phyloP scores from a whole-genome alignment of 2,329 filamentous ascomycete genomes.

The Phoma sp. region DNA sequence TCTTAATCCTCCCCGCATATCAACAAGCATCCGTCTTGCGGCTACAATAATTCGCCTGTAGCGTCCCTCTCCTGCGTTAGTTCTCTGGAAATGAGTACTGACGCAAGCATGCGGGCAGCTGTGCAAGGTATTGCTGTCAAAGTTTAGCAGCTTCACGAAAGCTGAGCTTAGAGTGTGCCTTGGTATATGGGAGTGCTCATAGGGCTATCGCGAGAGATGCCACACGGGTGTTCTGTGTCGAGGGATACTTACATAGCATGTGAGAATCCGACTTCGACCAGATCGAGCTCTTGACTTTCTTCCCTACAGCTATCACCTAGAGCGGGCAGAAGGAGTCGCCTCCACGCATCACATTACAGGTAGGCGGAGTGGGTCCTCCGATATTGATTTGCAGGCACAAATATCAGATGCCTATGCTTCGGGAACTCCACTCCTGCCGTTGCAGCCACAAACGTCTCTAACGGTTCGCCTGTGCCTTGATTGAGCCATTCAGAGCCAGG shows the following conservation, averaged over 20 bases:
- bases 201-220: no score
- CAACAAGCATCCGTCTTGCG: neutral
- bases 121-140: neutral
- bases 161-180: neutral
- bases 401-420: constrained; percentile 16
- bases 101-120: constrained; percentile 26
- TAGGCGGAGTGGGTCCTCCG: constrained; percentile 27
- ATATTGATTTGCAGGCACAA: constrained; percentile 34
- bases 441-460: constrained; percentile 34
- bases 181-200: no score
- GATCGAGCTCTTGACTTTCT: no score
- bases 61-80: neutral
- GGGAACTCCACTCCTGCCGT: constrained; percentile 31
- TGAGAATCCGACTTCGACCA: no score
- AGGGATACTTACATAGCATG: no score
- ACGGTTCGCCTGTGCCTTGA: constrained; percentile 19
- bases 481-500: constrained; percentile 28
- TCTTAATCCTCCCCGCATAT: constrained; percentile 1
- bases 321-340: neutral
- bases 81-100: constrained; percentile 36
- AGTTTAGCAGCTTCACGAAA: constrained; percentile 19
- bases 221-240: no score
- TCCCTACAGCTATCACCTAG: neutral
- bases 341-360: constrained; percentile 28
- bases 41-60: neutral